These are phyloP conservation scores for Corymbia calophylla DNA, from an alignment of 441 rosid genomes.

Conservation along the genomic window DNA sequence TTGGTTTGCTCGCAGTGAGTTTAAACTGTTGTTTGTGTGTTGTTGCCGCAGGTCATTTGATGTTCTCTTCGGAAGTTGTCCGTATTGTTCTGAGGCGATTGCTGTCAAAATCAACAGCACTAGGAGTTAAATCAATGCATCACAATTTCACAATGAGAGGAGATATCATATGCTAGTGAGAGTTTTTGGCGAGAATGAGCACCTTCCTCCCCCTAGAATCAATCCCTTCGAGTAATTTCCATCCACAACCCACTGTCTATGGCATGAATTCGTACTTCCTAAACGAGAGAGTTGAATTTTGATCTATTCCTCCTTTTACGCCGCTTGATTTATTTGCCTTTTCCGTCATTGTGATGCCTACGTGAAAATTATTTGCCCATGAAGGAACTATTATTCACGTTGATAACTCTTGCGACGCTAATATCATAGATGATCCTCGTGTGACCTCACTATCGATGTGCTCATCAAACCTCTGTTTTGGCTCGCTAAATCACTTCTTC, in stretches of 20 bases:
- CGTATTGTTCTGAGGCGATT: slow-evolving; percentile 62
- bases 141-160: background rate
- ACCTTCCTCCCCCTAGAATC: background rate
- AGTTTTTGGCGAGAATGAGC: background rate
- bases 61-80: slow-evolving; percentile 70
- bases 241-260: background rate
- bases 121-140: slow-evolving; percentile 7
- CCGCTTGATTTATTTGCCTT: background rate
- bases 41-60: slow-evolving; percentile 52
- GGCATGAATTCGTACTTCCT: background rate
- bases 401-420: background rate
- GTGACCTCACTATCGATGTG: background rate
- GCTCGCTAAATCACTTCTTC: background rate
- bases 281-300: background rate
- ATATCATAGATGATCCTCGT: background rate
- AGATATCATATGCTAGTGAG: background rate
- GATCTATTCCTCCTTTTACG: background rate
- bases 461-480: background rate
- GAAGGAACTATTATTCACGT: background rate
- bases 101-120: slow-evolving; percentile 44
- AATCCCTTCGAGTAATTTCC: background rate
- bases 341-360: background rate
- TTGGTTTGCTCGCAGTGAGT: background rate
- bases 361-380: background rate
- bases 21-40: background rate